Conservation (phyloP, 2,329 filamentous ascomycete genomes). For the Aspergillus novoparasiticus region DNA sequence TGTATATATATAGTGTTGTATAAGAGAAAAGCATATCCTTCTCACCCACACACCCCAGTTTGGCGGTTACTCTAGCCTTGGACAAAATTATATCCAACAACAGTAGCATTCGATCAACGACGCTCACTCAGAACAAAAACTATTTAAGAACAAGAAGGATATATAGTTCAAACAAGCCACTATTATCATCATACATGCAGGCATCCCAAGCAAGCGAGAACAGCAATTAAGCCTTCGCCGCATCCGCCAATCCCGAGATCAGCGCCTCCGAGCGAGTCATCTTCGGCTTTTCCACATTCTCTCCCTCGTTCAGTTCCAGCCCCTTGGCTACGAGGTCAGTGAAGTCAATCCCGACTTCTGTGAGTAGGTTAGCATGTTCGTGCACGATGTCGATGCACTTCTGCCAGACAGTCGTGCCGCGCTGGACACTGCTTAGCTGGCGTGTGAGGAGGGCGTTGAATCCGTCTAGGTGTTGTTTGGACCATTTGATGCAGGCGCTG, state of each 20-base stretch:
- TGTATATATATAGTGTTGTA: too few species aligned
- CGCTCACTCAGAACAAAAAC: not conserved
- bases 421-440: conserved; percentile 84
- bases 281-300: conserved; percentile 19
- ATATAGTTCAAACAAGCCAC: not conserved
- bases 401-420: conserved; percentile 73
- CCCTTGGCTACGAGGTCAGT: conserved; percentile 72
- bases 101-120: conserved; percentile 4
- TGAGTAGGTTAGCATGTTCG: conserved; percentile 76
- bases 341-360: conserved; percentile 89
- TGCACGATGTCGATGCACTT: conserved; percentile 81
- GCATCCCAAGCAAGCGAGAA: not conserved
- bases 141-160: not conserved
- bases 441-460: conserved; percentile 83
- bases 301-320: conserved; percentile 32
- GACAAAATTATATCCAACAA: not conserved
- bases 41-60: not conserved
- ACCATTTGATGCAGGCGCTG: conserved; percentile 96
- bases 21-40: not conserved
- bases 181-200: not conserved
- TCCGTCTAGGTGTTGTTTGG: conserved; percentile 88
- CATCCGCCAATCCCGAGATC: conserved; percentile 23
- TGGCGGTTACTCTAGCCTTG: not conserved
- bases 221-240: conserved; percentile 8
- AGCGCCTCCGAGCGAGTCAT: conserved; percentile 30